Conservation (phyloP, 176 grass and related monocot genomes). For the Oryza australiensis region DNA sequence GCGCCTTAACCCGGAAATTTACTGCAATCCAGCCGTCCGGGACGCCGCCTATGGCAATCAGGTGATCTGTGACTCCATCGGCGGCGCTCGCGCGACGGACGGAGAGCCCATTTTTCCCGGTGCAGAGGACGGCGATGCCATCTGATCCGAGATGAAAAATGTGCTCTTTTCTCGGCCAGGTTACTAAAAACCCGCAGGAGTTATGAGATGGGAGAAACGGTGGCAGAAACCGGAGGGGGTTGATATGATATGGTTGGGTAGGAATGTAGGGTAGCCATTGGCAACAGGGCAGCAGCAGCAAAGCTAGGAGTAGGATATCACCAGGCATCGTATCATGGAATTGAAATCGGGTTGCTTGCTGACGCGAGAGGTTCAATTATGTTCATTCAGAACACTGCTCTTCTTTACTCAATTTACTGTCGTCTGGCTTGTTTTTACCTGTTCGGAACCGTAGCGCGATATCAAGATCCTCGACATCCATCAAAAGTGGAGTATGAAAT, state of each 20-base stretch:
- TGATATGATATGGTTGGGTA: too few relatives aligned
- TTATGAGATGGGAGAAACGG: too few relatives aligned
- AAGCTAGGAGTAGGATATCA: neutral
- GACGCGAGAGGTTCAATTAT: neutral
- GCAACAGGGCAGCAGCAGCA: neutral
- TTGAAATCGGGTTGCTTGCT: neutral
- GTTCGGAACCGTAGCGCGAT: neutral
- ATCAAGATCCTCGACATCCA: neutral
- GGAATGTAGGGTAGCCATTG: neutral
- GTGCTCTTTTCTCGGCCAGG: too few relatives aligned
- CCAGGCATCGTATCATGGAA: neutral
- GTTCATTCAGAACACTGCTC: neutral
- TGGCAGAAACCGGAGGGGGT: too few relatives aligned
- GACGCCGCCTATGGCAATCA: too few relatives aligned
- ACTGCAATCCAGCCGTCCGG: neutral
- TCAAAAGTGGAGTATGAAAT: too few relatives aligned
- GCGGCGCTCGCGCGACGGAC: too few relatives aligned
- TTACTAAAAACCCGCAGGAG: too few relatives aligned
- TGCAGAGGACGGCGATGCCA: too few relatives aligned
- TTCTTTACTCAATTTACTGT: neutral
- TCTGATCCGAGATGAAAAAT: too few relatives aligned
- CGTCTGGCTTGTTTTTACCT: neutral
- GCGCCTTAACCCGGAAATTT: neutral
- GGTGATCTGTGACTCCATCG: too few relatives aligned
- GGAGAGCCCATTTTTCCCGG: too few relatives aligned